phyloP scores from a whole-genome alignment of 2,329 filamentous ascomycete species.

The Colletotrichum musae region DNA sequence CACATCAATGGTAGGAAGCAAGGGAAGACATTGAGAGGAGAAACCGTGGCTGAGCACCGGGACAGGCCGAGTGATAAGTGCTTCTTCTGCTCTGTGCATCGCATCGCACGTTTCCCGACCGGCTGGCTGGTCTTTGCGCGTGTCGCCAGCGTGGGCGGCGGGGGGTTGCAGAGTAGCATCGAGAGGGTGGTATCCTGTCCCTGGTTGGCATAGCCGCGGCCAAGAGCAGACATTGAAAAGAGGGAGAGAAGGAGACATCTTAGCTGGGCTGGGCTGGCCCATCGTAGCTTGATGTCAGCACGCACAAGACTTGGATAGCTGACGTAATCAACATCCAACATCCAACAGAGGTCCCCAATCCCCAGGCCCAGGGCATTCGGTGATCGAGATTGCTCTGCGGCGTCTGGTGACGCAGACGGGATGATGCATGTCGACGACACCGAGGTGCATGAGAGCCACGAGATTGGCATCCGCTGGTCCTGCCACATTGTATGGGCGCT shows the following conservation, averaged over 20 bases:
- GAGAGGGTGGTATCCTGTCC: constrained; percentile 1
- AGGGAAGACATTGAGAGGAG: constrained; percentile 12
- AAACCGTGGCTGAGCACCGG: not conserved
- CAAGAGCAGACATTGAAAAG: not conserved
- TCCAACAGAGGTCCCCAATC: too few relatives aligned
- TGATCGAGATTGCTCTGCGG: not conserved
- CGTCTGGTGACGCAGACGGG: constrained; percentile 19
- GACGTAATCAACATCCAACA: too few relatives aligned
- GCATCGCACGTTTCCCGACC: not conserved
- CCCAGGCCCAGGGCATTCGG: not conserved
- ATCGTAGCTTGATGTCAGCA: not conserved
- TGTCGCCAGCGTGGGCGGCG: not conserved
- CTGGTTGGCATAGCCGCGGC: constrained; percentile 7
- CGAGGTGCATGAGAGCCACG: constrained; percentile 18
- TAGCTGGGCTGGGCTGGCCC: constrained; percentile 12
- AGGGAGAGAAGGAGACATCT: not conserved
- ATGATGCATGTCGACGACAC: constrained; percentile 27
- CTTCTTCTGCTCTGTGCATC: constrained; percentile 4
- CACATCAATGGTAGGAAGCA: constrained; percentile 30
- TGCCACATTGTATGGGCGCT: not conserved
- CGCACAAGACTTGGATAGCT: too few relatives aligned
- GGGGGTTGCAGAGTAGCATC: not conserved
- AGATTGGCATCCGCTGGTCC: constrained; percentile 12
- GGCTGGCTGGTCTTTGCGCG: constrained; percentile 2
- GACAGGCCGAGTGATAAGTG: constrained; percentile 20